Base-by-base conservation (phyloP, 2,329 filamentous ascomycete species). In the Lojkania enalia region DNA sequence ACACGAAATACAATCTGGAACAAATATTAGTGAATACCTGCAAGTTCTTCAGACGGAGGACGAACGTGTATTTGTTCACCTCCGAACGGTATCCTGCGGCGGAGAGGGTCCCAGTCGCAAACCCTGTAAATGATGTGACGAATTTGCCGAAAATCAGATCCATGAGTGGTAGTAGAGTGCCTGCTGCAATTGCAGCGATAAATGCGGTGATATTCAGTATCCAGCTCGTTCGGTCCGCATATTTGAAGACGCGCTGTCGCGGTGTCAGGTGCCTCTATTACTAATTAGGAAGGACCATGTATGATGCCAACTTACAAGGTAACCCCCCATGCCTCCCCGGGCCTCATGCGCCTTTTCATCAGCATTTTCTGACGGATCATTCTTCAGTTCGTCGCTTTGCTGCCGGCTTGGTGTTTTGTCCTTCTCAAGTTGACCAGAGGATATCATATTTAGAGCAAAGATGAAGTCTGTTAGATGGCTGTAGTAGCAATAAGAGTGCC, bases 1-100 rank as follows among this genome's bases (percentile, higher is more conserved):
- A 82, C 42, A 90, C 79, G 57, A 90, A 83, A 65, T 84, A 88
- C 0, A 90, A 70, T 1, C 80, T 82, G 25, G 20, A 31, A 14
- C 44, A 54, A 44, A 61, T 62, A 13, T 51, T 35, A n/a, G 25
- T 9, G 25, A 51, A 32, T 13, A 45, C 9, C 3, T 13, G 3
- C n/a, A n/a, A n/a, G n/a, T n/a, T n/a, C n/a, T n/a, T n/a, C n/a
- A n/a, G n/a, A n/a, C n/a, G n/a, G n/a, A n/a, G n/a, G n/a, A 35
- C 53, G 7, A 39, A 51, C 69, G 71, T 66, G 44, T 62, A 68
- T 35, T 66, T 66, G 44, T 66, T 66, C 20, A 72, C 53, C 20
- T 71, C 61, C n/a, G 60, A 58, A 2, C 70, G 67, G 42, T 73
- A 75, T 16, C 64, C 55, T 1, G 61, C 64, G 2, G 64, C 61